phyloP scores from a whole-genome alignment of 2,329 filamentous ascomycete genomes.

The Bimuria novae-zelandiae region DNA sequence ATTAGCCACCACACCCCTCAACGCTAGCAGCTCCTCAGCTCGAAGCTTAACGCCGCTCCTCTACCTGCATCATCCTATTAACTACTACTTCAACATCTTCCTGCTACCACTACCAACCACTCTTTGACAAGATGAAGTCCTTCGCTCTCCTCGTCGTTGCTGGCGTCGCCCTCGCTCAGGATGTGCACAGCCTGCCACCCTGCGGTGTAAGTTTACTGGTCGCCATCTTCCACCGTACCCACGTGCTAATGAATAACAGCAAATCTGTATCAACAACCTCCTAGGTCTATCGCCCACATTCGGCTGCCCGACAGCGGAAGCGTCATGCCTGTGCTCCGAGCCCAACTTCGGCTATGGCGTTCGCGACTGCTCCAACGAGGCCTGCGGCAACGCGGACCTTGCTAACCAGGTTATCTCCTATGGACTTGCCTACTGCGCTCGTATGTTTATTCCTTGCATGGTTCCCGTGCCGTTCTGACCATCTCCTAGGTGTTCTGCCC shows the following conservation, averaged over 20 bases:
- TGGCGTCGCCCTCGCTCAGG: constrained; percentile 43
- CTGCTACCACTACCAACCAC: constrained; percentile 13
- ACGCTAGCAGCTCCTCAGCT: constrained; percentile 5
- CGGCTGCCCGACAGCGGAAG: constrained; percentile 47
- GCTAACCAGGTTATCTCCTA: constrained; percentile 39
- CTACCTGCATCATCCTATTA: constrained; percentile 22
- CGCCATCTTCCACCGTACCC: neutral
- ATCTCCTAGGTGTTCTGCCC: constrained; percentile 12
- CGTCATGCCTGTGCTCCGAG: constrained; percentile 52
- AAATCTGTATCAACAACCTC: constrained; percentile 55
- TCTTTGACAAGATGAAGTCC: constrained; percentile 44
- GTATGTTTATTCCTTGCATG: constrained; percentile 21
- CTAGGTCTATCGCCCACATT: constrained; percentile 46
- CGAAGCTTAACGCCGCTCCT: constrained; percentile 8
- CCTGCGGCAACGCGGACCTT: constrained; percentile 37
- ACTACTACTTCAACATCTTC: constrained; percentile 29
- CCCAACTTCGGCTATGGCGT: constrained; percentile 53
- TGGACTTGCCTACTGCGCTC: constrained; percentile 38
- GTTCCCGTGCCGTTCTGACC: neutral
- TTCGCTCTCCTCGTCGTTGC: constrained; percentile 44
- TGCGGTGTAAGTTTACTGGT: constrained; percentile 44
- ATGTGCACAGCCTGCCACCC: constrained; percentile 24
- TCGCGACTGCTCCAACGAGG: constrained; percentile 53
- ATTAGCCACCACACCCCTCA: constrained; percentile 1
- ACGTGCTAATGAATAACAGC: constrained; percentile 25